phyloP scores from a whole-genome alignment of 176 grass and related monocot genomes.

The Aegilops sharonensis region DNA sequence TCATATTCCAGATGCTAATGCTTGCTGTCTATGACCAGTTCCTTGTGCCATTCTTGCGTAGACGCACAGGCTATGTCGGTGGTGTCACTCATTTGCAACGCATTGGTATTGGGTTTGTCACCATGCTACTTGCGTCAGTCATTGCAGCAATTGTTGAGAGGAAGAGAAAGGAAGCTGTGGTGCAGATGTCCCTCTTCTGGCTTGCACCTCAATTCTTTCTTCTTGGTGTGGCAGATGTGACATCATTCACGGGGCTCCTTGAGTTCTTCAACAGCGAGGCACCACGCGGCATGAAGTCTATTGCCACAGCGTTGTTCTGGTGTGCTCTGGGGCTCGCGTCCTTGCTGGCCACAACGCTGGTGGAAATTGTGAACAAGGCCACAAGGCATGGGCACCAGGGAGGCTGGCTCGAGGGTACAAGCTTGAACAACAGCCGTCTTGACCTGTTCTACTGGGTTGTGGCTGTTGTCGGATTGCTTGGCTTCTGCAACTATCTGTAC shows the following conservation, averaged over 20 bases:
- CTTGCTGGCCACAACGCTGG: slow-evolving; percentile 44
- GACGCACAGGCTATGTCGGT: slow-evolving; percentile 32
- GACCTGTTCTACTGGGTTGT: slow-evolving; percentile 70
- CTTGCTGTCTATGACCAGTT: slow-evolving; percentile 48
- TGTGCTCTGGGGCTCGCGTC: slow-evolving; percentile 47
- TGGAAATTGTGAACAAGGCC: slow-evolving; percentile 41
- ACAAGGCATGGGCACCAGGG: slow-evolving; percentile 35
- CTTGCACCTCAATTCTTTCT: slow-evolving; percentile 50
- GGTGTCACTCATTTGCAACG: slow-evolving; percentile 53
- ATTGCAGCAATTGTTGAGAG: slow-evolving; percentile 44
- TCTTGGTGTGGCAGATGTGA: slow-evolving; percentile 56
- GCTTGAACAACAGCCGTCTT: slow-evolving; percentile 51
- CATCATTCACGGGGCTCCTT: slow-evolving; percentile 58
- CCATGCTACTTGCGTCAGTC: slow-evolving; percentile 23
- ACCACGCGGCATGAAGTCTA: slow-evolving; percentile 56
- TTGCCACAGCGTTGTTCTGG: slow-evolving; percentile 64
- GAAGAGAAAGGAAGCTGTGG: slow-evolving; percentile 33
- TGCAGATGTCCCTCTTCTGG: slow-evolving; percentile 64
- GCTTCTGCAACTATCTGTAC: slow-evolving; percentile 61
- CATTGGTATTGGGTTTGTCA: slow-evolving; percentile 40
- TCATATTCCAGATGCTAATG: slow-evolving; percentile 49
- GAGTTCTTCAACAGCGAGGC: slow-evolving; percentile 80
- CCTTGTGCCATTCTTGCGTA: slow-evolving; percentile 40
- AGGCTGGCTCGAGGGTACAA: slow-evolving; percentile 70
- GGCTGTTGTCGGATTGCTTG: slow-evolving; percentile 31